Base-by-base conservation (phyloP, 2,329 filamentous ascomycete species). In the Dryadomyces quercus-mongolicae region DNA sequence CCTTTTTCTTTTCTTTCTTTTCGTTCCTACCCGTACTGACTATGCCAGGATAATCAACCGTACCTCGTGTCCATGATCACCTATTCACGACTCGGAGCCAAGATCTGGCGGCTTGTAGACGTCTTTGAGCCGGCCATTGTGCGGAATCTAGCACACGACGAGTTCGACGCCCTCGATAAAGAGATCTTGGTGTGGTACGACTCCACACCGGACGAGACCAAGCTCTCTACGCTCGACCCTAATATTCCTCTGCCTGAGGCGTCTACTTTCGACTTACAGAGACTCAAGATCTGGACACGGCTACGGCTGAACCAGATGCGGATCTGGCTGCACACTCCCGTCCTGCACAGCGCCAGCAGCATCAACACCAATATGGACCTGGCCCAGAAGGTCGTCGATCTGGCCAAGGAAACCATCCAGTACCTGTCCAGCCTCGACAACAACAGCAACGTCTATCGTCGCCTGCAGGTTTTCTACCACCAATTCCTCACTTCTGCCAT, bases 101-200 rank as follows among this genome's bases (percentile, higher is more conserved):
- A 88, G 65, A 87, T 96, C 10, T 96, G 90, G 89, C 81, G 80
- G 53, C 84, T 88, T 3, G 84, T 93, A 12, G 80, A 87, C 40
- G 81, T 84, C 49, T 82, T 82, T 47, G 82, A 86, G 22, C 74
- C 74, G 0, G 68, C 75, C 45, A 71, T 80, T n/a, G 74, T 80
- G 0, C 75, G 78, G 40, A 82, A 86, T 43, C 73, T 87, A 53
- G 82, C 82, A 57, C 79, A 81, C 36, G 82, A 87, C 57, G 85
- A 92, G 58, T 87, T 95, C 55, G 84, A 86, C 31, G 83, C 82
- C 50, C 75, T 96, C 7, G 91, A 96, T 64, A 84, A 84, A 56
- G 86, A 94, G 62, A 84, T 95, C 49, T 72, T 93, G 5, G 81
- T 88, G 60, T 97, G 92, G 92, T 92, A 94, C 62, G 83, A 86